Conservation (phyloP, 306 rosid species). For the Quercus bicolor region DNA sequence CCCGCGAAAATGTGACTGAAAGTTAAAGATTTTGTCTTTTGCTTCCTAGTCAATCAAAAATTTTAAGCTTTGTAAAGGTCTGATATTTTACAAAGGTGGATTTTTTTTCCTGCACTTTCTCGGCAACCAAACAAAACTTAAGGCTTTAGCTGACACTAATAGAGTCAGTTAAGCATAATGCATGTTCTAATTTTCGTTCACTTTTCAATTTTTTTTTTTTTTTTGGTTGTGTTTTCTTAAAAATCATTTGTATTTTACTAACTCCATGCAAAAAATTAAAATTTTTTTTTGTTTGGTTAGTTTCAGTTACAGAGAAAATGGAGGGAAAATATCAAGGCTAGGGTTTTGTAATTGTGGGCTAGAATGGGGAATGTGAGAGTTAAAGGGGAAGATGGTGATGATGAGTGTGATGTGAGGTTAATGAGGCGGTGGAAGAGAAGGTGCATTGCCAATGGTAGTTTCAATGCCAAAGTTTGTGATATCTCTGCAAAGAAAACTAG, state of each 20-base stretch:
- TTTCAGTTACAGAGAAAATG: neutral
- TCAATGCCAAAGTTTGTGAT: neutral
- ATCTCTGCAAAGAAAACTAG: neutral
- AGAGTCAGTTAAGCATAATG: too few relatives aligned
- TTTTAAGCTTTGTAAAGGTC: neutral
- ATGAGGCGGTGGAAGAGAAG: constrained; percentile 47
- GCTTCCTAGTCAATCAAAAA: neutral
- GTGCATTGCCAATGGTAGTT: neutral
- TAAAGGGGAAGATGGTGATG: neutral
- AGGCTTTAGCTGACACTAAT: neutral
- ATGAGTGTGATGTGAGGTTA: constrained; percentile 19
- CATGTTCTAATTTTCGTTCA: neutral
- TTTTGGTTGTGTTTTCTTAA: neutral
- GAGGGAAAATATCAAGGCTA: neutral
- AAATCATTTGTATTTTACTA: neutral
- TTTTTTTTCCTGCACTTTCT: neutral
- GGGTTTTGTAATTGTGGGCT: neutral
- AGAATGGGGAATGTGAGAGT: constrained; percentile 23
- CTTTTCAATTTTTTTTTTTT: neutral
- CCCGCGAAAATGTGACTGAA: neutral
- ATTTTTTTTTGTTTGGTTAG: neutral
- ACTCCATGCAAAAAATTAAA: too few relatives aligned
- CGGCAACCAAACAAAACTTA: neutral
- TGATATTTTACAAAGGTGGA: neutral
- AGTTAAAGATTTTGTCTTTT: neutral